phyloP scores from a whole-genome alignment of 164 flowering plant genomes.

The Annona cherimola region DNA sequence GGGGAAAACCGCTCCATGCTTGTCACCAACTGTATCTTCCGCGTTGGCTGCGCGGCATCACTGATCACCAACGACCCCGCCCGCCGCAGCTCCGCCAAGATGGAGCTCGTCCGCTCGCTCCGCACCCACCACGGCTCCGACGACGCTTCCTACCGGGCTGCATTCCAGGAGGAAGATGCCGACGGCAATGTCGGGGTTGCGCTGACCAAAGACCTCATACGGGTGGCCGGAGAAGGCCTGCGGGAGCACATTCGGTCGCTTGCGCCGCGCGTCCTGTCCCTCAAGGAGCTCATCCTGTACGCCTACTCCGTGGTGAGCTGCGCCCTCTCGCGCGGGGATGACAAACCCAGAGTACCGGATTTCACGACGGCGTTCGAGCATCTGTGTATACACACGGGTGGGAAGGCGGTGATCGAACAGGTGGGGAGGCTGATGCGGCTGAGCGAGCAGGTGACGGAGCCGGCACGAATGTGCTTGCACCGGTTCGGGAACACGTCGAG shows the following conservation, averaged over 20 bases:
- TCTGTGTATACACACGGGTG: slow-evolving; percentile 61
- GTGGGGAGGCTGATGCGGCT: slow-evolving; percentile 37
- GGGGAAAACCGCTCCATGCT: slow-evolving; percentile 56
- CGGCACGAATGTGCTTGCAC: slow-evolving; percentile 52
- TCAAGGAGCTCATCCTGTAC: slow-evolving; percentile 31
- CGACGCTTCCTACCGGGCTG: slow-evolving; percentile 39
- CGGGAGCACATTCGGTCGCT: slow-evolving; percentile 30
- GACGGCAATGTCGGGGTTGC: slow-evolving; percentile 41
- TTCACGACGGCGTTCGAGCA: slow-evolving; percentile 50
- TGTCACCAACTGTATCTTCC: slow-evolving; percentile 53
- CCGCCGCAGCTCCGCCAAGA: slow-evolving; percentile 27
- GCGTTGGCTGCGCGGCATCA: slow-evolving; percentile 51
- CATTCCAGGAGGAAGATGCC: slow-evolving; percentile 49
- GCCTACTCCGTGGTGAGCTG: slow-evolving; percentile 25
- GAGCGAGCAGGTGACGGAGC: slow-evolving; percentile 39
- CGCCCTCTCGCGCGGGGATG: slow-evolving; percentile 14
- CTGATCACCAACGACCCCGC: slow-evolving; percentile 40
- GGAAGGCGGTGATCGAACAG: slow-evolving; percentile 58
- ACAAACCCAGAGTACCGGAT: slow-evolving; percentile 41
- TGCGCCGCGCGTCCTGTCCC: slow-evolving; percentile 44
- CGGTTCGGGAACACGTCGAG: slow-evolving; percentile 63
- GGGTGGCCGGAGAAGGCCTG: slow-evolving; percentile 43
- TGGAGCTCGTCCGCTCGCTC: slow-evolving; percentile 37
- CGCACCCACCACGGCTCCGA: slow-evolving; percentile 63
- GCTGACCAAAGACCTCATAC: slow-evolving; percentile 55